Conservation (phyloP, 2,329 filamentous ascomycete species). For the Colletotrichum sp. region DNA sequence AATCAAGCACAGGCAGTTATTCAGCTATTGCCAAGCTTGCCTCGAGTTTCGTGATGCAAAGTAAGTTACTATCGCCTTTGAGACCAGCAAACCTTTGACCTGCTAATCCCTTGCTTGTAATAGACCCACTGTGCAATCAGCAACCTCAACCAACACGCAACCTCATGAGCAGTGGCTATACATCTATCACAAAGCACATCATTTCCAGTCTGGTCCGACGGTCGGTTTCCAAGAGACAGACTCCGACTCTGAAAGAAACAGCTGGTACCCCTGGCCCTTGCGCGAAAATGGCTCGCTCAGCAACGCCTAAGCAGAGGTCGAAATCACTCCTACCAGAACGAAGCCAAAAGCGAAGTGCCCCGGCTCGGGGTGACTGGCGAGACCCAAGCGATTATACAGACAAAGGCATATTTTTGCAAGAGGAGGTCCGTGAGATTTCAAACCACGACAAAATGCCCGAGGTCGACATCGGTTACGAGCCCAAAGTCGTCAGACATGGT, state of each 20-base stretch:
- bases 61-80: neutral
- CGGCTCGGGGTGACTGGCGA: neutral
- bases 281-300: neutral
- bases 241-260: neutral
- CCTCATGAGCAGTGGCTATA: neutral
- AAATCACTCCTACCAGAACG: neutral
- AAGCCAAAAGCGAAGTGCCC: neutral
- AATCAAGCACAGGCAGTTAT: neutral
- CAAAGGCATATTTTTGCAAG: neutral
- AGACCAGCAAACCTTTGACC: neutral
- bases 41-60: neutral
- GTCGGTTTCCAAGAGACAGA: neutral
- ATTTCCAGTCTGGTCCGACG: neutral
- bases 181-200: neutral
- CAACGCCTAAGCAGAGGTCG: neutral
- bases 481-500: neutral
- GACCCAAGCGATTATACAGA: neutral
- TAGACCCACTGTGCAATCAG: neutral
- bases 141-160: neutral
- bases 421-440: neutral
- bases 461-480: neutral
- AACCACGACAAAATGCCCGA: neutral
- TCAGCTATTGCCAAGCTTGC: neutral
- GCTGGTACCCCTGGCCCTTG: neutral
- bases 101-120: neutral